Base-by-base conservation (phyloP, 2,329 filamentous ascomycete species). In the Colletotrichum eleusines region DNA sequence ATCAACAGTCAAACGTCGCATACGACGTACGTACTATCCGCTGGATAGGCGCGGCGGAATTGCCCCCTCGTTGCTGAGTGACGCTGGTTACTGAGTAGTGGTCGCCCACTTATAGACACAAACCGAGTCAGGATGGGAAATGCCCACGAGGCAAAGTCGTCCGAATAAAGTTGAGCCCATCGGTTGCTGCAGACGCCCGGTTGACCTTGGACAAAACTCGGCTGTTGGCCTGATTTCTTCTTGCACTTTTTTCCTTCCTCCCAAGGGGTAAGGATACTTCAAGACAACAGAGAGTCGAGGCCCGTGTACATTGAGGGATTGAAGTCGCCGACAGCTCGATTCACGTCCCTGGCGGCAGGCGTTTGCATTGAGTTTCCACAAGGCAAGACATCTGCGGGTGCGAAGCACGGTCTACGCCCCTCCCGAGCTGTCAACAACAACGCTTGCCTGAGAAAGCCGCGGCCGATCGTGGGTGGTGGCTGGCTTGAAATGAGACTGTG, bases 81-180 rank as follows among this genome's bases (percentile, higher is more conserved):
- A n/a, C n/a, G n/a, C 16, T 28, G n/a, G 35, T 20, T 42, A 33
- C 16, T 35, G 50, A 42, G 48, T 42, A 42, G 35, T 20, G n/a
- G 38, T 48, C 42, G 14, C 38, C 9, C 58, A 26, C 11, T n/a
- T 16, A 48, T 42, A 18, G 26, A 0, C 28, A n/a, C 50, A 33
- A 28, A 33, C 28, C 2, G 50, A 54, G 28, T 20, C 18, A n/a
- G 12, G 50, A 18, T 3, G 18, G 50, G 61, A 26, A 26, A 40
- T 35, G 5, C 23, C 4, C 16, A 48, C 26, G 33, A 44, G 44
- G 33, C 46, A 58, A 35, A 63, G 64, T 71, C 64, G 69, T 71
- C 48, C 26, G 53, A 63, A 63, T 71, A 71, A 69, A 53, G 69
- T 71, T 70, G 57, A 50, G 63, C 33, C 40, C 51, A 42, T 67